Evolutionary conservation across 192 early-diverging fungal species (phyloP).

Genomic region (Linnemannia schmuckeri): DNA sequence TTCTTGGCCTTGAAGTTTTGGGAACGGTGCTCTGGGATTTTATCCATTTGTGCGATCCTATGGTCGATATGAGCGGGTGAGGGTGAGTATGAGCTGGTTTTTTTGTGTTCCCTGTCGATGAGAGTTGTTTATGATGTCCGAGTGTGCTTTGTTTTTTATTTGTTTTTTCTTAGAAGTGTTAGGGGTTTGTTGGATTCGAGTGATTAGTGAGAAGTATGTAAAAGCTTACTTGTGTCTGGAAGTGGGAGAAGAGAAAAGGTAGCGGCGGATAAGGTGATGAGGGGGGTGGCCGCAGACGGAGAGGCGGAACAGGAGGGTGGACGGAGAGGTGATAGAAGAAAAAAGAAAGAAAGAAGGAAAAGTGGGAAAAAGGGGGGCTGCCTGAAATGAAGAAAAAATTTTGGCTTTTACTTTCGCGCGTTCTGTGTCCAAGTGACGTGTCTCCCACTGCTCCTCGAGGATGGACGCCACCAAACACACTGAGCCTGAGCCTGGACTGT

Average conservation of each 20-base stretch:
- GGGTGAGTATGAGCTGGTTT: not conserved
- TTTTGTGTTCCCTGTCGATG: not conserved
- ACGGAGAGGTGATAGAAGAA: not conserved
- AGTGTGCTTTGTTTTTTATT: not conserved
- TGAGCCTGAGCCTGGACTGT: not conserved
- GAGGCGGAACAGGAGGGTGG: not conserved
- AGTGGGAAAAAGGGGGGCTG: not conserved
- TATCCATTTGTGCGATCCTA: slow-evolving; percentile 57
- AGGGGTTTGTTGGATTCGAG: not conserved
- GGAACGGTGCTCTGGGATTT: slow-evolving; percentile 72
- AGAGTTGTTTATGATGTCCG: not conserved
- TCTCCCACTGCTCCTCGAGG: not conserved
- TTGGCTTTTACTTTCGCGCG: not conserved
- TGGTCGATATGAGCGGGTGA: not conserved
- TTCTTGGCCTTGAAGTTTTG: slow-evolving; percentile 90
- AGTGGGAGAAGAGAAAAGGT: not conserved
- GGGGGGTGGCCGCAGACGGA: not conserved
- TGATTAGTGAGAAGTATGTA: not conserved
- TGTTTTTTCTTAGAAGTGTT: not conserved
- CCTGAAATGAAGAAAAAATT: not conserved
- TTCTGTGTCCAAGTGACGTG: not conserved
- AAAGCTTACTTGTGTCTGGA: not conserved
- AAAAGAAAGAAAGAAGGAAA: not conserved
- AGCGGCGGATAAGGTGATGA: not conserved
- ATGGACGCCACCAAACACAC: slow-evolving; percentile 7